Evolutionary conservation across 345 rosid genomes (phyloP).

Genomic region (Citrus sinensis): DNA sequence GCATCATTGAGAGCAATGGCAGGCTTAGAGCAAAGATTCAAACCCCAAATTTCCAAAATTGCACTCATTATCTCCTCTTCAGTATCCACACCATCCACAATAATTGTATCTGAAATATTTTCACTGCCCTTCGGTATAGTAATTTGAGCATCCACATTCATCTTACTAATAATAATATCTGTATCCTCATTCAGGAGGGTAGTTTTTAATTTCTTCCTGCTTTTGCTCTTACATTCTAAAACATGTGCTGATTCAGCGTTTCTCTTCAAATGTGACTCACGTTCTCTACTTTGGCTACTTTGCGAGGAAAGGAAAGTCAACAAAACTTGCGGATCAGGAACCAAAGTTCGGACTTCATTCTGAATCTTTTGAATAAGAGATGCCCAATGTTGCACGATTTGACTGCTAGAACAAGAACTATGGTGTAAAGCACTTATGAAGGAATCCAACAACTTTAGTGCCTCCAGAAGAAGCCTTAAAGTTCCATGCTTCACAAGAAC

Average conservation of each 20-base stretch:
- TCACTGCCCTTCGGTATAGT: constrained; percentile 30
- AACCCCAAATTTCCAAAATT: constrained; percentile 68
- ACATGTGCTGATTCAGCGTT: constrained; percentile 31
- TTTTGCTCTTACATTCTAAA: constrained; percentile 18
- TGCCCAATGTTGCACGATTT: constrained; percentile 34
- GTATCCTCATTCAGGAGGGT: constrained; percentile 31
- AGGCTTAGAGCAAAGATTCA: constrained; percentile 32
- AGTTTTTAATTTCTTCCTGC: constrained; percentile 45
- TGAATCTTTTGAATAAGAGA: constrained; percentile 55
- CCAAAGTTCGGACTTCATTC: constrained; percentile 59
- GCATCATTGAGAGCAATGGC: constrained; percentile 46
- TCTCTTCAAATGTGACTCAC: constrained; percentile 43
- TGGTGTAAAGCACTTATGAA: constrained; percentile 42
- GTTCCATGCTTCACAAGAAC: constrained; percentile 81
- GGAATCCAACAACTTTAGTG: constrained; percentile 60
- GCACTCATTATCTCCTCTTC: constrained; percentile 41
- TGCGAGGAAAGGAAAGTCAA: constrained; percentile 56
- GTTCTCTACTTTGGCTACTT: constrained; percentile 27
- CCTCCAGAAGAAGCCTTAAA: constrained; percentile 75
- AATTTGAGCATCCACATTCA: constrained; percentile 34
- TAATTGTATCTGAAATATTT: constrained; percentile 21
- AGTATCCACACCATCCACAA: constrained; percentile 34
- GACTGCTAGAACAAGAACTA: constrained; percentile 23
- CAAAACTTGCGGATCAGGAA: constrained; percentile 84
- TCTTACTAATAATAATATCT: constrained; percentile 63